Percentiles rank a stretch among this genome's conserved stretches.
These are phyloP conservation scores for Trichosporon sp. DNA, from an alignment of 1,284 basidiomycete genomes.

Conservation along the genomic window DNA sequence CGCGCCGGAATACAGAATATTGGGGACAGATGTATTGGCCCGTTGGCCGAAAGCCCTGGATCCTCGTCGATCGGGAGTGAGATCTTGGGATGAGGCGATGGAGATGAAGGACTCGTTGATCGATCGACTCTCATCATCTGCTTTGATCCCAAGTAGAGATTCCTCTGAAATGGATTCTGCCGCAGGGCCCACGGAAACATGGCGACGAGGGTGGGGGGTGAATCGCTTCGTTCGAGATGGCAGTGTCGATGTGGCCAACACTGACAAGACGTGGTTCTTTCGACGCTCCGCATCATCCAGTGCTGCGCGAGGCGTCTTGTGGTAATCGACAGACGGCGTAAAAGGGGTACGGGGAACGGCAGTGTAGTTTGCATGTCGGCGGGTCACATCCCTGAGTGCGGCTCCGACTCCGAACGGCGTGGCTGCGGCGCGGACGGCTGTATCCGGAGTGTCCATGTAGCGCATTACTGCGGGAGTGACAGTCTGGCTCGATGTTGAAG, in stretches of 20 bases:
- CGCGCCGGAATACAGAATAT: slow-evolving; percentile 24
- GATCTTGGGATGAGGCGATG: slow-evolving; percentile 44
- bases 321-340: slow-evolving; percentile 8
- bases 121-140: not conserved
- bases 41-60: slow-evolving; percentile 21
- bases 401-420: slow-evolving; percentile 9
- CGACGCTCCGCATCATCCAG: slow-evolving; percentile 35
- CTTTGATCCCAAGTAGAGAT: not conserved
- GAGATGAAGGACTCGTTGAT: slow-evolving; percentile 44
- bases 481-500: not conserved
- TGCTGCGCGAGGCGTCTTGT: slow-evolving; percentile 30
- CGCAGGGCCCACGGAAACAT: slow-evolving; percentile 26
- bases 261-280: slow-evolving; percentile 39
- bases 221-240: slow-evolving; percentile 25
- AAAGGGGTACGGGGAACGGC: slow-evolving; percentile 18
- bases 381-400: slow-evolving; percentile 29
- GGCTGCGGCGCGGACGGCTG: slow-evolving; percentile 15
- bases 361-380: slow-evolving; percentile 20
- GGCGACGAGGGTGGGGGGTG: slow-evolving; percentile 37
- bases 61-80: slow-evolving; percentile 41
- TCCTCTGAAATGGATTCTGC: slow-evolving; percentile 31
- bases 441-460: slow-evolving; percentile 18
- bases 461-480: slow-evolving; percentile 13
- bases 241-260: slow-evolving; percentile 29
- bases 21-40: slow-evolving; percentile 43